Base-by-base conservation (phyloP, 495 filamentous ascomycete genomes). In the Tuber magnatum region DNA sequence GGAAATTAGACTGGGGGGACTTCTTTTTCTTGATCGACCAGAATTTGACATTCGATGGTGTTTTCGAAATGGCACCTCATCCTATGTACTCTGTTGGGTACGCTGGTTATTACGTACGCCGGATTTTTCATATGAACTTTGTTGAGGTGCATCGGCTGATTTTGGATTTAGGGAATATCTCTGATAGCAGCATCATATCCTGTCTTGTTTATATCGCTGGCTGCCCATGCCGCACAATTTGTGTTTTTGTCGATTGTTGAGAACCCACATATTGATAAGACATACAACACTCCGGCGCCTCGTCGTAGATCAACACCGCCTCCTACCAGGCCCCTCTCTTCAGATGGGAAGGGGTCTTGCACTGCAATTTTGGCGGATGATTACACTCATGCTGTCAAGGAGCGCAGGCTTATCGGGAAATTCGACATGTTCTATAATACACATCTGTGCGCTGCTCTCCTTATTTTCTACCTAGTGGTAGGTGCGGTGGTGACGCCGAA, bases 51-150 rank as follows among this genome's bases (percentile, higher is more conserved):
- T 98, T 99, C 79, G 96, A 99, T 82, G 96, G 96, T 70, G 94
- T 98, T 73, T 99, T 97, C 83, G 95, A 99, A 84, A 97, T 99
- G 92, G 95, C 96, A 69, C 95, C 95, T 39, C 95, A 99, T 83
- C 95, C 95, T 61, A 99, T 99, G 95, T 99, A 99, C 86, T 97
- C 94, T 68, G 94, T 99, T 80, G 95, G 95, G 43, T 99, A 99
- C 84, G 93, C 94, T 39, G 95, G 95, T 41, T 99, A 97, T 84
- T 99, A 99, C 73, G 81, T 83, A 71, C 75, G 81, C 74, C 44
- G 38, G 18, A n/a, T 10, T 16, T 75, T 61, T 72, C 22, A 44
- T 39, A 32, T 35, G 12, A 35, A 32, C 35, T 32, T 65, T 65
- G 14, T 8, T 35, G 32, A 35, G 56, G 28, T 12, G 32, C 56